Evolutionary conservation across 2,329 filamentous ascomycete species (phyloP).

Genomic region (Neoascochyta sp.): DNA sequence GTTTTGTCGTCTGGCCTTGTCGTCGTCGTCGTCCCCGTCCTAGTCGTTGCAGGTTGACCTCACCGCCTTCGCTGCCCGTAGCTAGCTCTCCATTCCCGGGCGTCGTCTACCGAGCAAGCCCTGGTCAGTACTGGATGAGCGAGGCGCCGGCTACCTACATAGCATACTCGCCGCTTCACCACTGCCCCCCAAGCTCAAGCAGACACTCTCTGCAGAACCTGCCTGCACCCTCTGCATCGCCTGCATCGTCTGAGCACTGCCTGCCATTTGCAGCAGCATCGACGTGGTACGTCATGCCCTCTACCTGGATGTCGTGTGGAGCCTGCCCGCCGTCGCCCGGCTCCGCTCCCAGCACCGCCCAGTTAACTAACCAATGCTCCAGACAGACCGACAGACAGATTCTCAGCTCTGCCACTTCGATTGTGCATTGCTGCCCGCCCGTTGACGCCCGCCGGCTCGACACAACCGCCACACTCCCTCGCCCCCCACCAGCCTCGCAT

Average conservation of each 20-base stretch:
- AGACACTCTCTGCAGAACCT: no score
- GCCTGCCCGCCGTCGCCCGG: no score
- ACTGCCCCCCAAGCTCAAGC: no score
- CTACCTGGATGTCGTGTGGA: slow-evolving; percentile 10
- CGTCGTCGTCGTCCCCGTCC: slow-evolving; percentile 9
- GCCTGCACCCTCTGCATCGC: no score
- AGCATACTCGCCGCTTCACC: slow-evolving; percentile 15
- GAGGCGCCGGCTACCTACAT: slow-evolving; percentile 32
- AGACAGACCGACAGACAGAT: no score
- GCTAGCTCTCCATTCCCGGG: slow-evolving; percentile 17
- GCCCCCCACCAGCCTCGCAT: slow-evolving; percentile 7
- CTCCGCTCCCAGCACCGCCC: no score
- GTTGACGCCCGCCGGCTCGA: slow-evolving; percentile 6
- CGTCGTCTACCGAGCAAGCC: slow-evolving; percentile 8
- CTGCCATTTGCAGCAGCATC: no score
- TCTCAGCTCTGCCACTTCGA: no score
- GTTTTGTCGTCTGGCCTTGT: no score
- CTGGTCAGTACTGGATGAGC: slow-evolving; percentile 14
- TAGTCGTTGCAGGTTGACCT: slow-evolving; percentile 11
- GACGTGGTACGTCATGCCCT: slow-evolving; percentile 10
- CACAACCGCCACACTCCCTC: slow-evolving; percentile 7
- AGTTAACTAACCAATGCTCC: no score
- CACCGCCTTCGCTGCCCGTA: slow-evolving; percentile 7
- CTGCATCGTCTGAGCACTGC: no score
- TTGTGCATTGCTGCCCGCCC: slow-evolving; percentile 1